Conservation (phyloP, 495 filamentous ascomycete genomes). For the Aspergillus sclerotioniger region DNA sequence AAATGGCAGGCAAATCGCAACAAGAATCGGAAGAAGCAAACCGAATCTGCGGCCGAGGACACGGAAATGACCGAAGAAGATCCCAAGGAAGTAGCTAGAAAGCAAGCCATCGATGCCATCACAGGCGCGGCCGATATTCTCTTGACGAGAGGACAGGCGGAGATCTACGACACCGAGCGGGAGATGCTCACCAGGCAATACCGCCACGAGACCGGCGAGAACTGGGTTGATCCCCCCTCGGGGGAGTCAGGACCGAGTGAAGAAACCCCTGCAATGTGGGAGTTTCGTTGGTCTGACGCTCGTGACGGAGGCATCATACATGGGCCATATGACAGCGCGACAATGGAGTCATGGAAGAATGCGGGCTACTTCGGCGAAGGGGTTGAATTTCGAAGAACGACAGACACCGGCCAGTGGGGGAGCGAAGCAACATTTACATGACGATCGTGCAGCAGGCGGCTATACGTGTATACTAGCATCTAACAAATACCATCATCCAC, state of each 20-base stretch:
- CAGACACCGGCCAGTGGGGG: constrained; percentile 60
- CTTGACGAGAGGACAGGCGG: constrained; percentile 72
- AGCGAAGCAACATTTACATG: constrained; percentile 60
- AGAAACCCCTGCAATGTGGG: constrained; percentile 63
- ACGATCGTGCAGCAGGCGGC: constrained; percentile 16
- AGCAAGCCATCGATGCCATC: constrained; percentile 71
- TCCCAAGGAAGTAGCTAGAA: constrained; percentile 65
- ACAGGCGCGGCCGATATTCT: constrained; percentile 87
- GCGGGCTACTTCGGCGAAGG: constrained; percentile 94
- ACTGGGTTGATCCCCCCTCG: constrained; percentile 70
- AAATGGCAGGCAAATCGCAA: constrained; percentile 61
- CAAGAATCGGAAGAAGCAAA: constrained; percentile 58
- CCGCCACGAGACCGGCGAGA: constrained; percentile 81
- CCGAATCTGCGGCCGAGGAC: constrained; percentile 46
- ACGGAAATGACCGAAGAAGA: constrained; percentile 76
- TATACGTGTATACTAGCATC: constrained; percentile 11
- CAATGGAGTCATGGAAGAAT: constrained; percentile 84
- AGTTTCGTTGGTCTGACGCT: constrained; percentile 87
- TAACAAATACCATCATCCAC: constrained; percentile 9
- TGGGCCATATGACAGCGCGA: constrained; percentile 79
- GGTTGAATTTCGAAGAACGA: constrained; percentile 75
- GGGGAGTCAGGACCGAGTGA: constrained; percentile 23
- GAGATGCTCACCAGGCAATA: constrained; percentile 83
- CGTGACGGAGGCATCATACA: constrained; percentile 77
- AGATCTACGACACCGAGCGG: constrained; percentile 88